A percentile compares a stretch with the other conserved stretches of the same genome.
Conservation (phyloP, 495 filamentous ascomycete genomes). For the Penicillium cinerascens region DNA sequence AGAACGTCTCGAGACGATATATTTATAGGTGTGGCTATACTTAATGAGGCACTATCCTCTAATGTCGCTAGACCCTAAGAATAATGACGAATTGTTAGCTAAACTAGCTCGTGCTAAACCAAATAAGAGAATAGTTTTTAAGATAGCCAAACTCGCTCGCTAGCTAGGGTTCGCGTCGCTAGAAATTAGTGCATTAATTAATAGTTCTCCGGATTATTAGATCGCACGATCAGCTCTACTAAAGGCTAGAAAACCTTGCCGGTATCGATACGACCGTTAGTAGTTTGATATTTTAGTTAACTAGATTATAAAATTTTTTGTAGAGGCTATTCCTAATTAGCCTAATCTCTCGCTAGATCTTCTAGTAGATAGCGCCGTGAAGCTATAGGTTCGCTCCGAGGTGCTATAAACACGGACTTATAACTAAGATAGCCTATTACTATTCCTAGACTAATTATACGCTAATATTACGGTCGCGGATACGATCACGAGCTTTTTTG, state of each 20-base stretch:
- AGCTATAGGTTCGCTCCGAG: slow-evolving; percentile 17
- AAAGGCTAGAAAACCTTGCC: slow-evolving; percentile 27
- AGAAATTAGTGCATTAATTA: slow-evolving; percentile 18
- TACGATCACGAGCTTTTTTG: slow-evolving; percentile 28
- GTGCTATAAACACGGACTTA: slow-evolving; percentile 14
- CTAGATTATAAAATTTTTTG: slow-evolving; percentile 3
- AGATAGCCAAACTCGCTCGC: slow-evolving; percentile 26
- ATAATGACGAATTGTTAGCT: slow-evolving; percentile 17
- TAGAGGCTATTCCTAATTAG: slow-evolving; percentile 7
- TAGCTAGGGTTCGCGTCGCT: slow-evolving; percentile 27
- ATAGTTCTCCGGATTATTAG: slow-evolving; percentile 25
- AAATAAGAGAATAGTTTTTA: slow-evolving; percentile 24
- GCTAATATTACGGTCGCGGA: slow-evolving; percentile 12
- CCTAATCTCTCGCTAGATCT: slow-evolving; percentile 1
- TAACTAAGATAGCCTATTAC: slow-evolving; percentile 14
- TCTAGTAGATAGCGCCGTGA: slow-evolving; percentile 8
- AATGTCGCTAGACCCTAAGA: slow-evolving; percentile 22
- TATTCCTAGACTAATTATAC: slow-evolving; percentile 30
- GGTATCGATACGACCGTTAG: slow-evolving; percentile 23
- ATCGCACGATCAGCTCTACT: slow-evolving; percentile 29
- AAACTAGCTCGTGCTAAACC: slow-evolving; percentile 19
- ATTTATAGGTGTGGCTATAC: slow-evolving; percentile 27
- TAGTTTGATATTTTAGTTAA: slow-evolving; percentile 19
- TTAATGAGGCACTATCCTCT: slow-evolving; percentile 25
- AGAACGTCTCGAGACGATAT: slow-evolving; percentile 17